Conservation (phyloP, 1,139 yeast species). For the Hanseniaspora sp. region DNA sequence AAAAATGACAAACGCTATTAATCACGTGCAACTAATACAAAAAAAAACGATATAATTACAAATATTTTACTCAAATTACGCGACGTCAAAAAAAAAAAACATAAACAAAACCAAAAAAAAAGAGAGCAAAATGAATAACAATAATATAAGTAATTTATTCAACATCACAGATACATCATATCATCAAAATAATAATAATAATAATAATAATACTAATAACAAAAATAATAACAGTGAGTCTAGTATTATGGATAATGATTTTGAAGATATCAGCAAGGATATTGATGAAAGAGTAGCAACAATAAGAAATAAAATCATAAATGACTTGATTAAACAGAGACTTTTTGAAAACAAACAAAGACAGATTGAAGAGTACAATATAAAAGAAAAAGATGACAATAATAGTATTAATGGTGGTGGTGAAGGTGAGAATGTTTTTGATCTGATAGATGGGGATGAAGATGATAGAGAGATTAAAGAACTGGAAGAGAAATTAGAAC, state of each 20-base stretch:
- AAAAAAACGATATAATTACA: too few relatives aligned
- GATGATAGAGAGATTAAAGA: not conserved
- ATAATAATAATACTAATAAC: not conserved
- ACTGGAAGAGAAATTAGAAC: not conserved
- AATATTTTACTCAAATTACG: not conserved
- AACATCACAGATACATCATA: not conserved
- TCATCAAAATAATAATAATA: not conserved
- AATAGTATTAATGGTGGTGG: not conserved
- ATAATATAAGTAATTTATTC: not conserved
- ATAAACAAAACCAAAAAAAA: not conserved
- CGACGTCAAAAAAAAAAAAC: too few relatives aligned
- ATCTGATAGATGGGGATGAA: not conserved
- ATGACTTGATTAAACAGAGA: slow-evolving; percentile 1
- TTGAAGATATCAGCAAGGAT: slow-evolving; percentile 13
- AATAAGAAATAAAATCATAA: slow-evolving; percentile 7
- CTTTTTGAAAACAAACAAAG: slow-evolving; percentile 1
- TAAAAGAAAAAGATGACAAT: slow-evolving; percentile 1
- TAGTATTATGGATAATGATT: slow-evolving; percentile 1
- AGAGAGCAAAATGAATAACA: not conserved
- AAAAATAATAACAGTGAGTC: not conserved
- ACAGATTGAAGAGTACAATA: not conserved
- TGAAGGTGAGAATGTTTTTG: too few relatives aligned
- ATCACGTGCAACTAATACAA: too few relatives aligned
- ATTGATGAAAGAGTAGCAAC: slow-evolving; percentile 8
- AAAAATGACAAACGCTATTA: too few relatives aligned